Evolutionary conservation across 768 basidiomycete genomes (phyloP), one percentile per base, ranked within the genome.

Genomic region (Suillus weaverae): DNA sequence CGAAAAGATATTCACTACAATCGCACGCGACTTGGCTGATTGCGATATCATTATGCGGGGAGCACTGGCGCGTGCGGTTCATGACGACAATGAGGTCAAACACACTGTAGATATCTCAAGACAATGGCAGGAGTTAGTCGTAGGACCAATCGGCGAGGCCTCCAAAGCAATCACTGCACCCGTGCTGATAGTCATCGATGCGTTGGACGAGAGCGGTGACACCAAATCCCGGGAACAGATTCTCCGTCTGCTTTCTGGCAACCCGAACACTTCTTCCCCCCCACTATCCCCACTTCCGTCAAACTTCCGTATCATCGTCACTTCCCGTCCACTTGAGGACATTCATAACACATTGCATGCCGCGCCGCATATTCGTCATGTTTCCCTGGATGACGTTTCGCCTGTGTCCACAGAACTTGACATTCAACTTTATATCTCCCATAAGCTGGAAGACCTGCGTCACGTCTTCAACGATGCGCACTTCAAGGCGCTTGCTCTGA

Each of bases 151-250:
- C 2, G 7, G 20, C 26, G 44, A 33, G 8, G 61, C 41, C n/a
- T 48, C 46, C 2, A 48, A 22, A 22, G 54, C 60, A 4, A 50
- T 70, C 36, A 10, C 66, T 48, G 66, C 68, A 13, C 75, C 70
- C 20, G 64, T 71, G 6, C 30, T 73, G 18, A 60, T 72, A 18
- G 61, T 74, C 53, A 69, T 74, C 20, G 74, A 76, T 44, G 73
- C 62, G 4, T 54, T 73, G 41, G 69, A 71, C 43, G 70, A 67
- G 55, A 69, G 67, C 44, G 64, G 63, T 9, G 60, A 68, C 5
- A 39, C 38, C 6, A 38, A 26, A 2, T 33, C 63, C 50, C 66
- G 68, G 18, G 39, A 54, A n/a, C 20, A 22, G 7, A 64, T 74
- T 36, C 70, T 76, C 7, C 2, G 22, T 26, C 26, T 67, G 10